phyloP scores from a whole-genome alignment of 257 asterid species.

The Scutellaria barbata region DNA sequence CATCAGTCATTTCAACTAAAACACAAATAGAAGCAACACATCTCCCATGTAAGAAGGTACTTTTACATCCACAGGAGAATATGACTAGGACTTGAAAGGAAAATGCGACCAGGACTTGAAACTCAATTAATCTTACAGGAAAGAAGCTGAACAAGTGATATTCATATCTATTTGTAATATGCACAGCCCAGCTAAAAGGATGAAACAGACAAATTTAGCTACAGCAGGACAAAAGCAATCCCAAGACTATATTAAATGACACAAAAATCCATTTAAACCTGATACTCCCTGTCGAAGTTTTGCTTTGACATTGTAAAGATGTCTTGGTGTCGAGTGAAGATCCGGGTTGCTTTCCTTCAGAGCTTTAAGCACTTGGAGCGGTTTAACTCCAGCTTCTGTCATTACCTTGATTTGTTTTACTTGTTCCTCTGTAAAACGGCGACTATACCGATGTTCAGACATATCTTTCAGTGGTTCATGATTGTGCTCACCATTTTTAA shows the following conservation, averaged over 20 bases:
- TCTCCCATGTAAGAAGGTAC: not conserved
- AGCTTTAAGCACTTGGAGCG: constrained; percentile 48
- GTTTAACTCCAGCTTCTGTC: constrained; percentile 59
- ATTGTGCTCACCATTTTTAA: constrained; percentile 55
- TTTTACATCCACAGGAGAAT: not conserved
- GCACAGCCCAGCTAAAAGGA: constrained; percentile 1
- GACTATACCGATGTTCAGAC: constrained; percentile 58
- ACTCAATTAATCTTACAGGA: not conserved
- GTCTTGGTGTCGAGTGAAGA: constrained; percentile 54
- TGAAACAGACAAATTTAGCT: not conserved
- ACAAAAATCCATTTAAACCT: constrained; percentile 33
- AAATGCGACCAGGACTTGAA: not conserved
- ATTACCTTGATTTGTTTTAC: constrained; percentile 47
- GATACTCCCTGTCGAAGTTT: constrained; percentile 53
- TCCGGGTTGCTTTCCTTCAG: constrained; percentile 55
- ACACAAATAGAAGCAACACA: not conserved
- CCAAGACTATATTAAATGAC: not conserved
- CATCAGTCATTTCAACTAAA: not conserved
- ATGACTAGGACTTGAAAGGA: not conserved
- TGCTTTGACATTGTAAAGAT: constrained; percentile 57
- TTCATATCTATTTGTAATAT: not conserved
- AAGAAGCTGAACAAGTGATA: not conserved
- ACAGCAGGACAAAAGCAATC: not conserved
- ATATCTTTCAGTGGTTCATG: constrained; percentile 56
- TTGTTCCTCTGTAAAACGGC: constrained; percentile 53